Evolutionary conservation across 2,329 filamentous ascomycete genomes (phyloP).

Genomic region (Metarhizium album): DNA sequence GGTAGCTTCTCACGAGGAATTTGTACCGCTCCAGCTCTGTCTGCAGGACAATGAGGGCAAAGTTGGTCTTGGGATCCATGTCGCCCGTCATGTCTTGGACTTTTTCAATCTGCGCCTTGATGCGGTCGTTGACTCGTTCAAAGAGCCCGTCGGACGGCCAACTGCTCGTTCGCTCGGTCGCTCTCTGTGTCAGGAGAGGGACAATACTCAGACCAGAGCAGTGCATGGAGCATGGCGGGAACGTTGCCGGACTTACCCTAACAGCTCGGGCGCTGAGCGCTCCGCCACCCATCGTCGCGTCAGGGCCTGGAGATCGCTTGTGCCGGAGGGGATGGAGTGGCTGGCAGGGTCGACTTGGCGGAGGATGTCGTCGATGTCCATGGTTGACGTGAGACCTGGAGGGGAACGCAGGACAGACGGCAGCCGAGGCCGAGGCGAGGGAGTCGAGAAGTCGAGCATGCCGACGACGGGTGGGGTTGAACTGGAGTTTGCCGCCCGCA

Average conservation of each 20-base stretch:
- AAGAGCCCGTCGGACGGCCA: conserved; percentile 65
- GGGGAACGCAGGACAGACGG: neutral
- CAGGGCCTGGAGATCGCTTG: conserved; percentile 73
- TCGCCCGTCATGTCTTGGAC: conserved; percentile 71
- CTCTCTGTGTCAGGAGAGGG: neutral
- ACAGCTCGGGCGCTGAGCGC: conserved; percentile 77
- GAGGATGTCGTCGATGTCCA: conserved; percentile 76
- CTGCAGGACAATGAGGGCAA: conserved; percentile 87
- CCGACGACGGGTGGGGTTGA: no score
- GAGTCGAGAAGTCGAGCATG: neutral
- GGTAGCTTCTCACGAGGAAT: conserved; percentile 73
- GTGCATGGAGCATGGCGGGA: neutral
- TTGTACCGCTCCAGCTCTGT: conserved; percentile 93
- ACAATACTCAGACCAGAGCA: neutral
- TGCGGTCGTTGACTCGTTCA: conserved; percentile 65
- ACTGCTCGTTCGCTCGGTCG: conserved; percentile 29
- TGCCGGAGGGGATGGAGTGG: conserved; percentile 44
- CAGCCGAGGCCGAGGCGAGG: neutral
- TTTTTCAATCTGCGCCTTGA: conserved; percentile 58
- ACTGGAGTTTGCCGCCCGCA: no score
- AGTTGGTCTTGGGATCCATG: conserved; percentile 85
- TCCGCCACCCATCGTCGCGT: conserved; percentile 93
- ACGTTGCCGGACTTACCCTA: conserved; percentile 47
- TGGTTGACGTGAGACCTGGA: conserved; percentile 20
- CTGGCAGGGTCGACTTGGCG: conserved; percentile 56